A percentile compares a stretch with the other conserved stretches of the same genome.
These are phyloP conservation scores for Drechslerella dactyloides DNA, from an alignment of 2,329 filamentous ascomycete species.

Conservation along the genomic window DNA sequence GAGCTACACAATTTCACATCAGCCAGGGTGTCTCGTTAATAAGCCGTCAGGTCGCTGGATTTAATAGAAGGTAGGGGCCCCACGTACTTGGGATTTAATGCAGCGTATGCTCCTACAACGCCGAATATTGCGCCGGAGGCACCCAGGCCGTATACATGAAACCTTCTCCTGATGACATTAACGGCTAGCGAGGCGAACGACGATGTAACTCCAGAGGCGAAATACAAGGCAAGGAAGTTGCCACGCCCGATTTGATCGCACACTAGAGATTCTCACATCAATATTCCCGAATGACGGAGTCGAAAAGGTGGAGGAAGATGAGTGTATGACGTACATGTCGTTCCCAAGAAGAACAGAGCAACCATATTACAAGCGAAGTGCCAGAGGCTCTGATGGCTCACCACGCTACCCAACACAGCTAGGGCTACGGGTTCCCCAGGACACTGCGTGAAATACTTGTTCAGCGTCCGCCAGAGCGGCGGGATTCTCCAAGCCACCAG, in stretches of 20 bases:
- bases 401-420: slow-evolving; percentile 69
- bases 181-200: slow-evolving; percentile 66
- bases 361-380: slow-evolving; percentile 72
- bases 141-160: slow-evolving; percentile 66
- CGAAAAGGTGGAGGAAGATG: no score
- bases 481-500: slow-evolving; percentile 69
- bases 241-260: slow-evolving; percentile 75
- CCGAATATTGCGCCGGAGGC: slow-evolving; percentile 71
- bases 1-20: slow-evolving; percentile 64
- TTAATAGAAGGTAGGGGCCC: not conserved
- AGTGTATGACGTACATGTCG: slow-evolving; percentile 60
- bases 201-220: slow-evolving; percentile 66
- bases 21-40: slow-evolving; percentile 67
- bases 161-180: slow-evolving; percentile 58
- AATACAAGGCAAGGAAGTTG: slow-evolving; percentile 72
- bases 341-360: slow-evolving; percentile 71
- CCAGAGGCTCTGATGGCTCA: slow-evolving; percentile 70
- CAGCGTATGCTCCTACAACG: slow-evolving; percentile 65
- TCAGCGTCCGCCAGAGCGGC: slow-evolving; percentile 70
- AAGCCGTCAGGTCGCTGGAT: no score
- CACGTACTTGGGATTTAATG: slow-evolving; percentile 52
- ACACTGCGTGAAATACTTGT: slow-evolving; percentile 71
- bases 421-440: slow-evolving; percentile 70
- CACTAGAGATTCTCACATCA: slow-evolving; percentile 56
- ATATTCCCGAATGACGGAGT: no score